Percentiles rank a stretch among this genome's conserved stretches.
These are phyloP conservation scores for Luvunga scandens DNA, from an alignment of 345 rosid genomes.

Conservation along the genomic window DNA sequence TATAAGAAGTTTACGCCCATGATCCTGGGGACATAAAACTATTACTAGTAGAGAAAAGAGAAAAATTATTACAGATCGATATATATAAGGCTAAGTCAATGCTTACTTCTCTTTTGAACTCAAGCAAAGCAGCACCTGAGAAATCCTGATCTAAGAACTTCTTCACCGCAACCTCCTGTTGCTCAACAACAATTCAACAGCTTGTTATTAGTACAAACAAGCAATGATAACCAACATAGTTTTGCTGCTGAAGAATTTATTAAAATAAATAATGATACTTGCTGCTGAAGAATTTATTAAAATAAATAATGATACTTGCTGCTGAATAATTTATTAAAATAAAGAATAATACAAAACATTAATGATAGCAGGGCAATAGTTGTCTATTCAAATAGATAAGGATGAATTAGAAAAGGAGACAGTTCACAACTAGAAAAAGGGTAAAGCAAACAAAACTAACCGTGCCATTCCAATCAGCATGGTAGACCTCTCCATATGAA, in stretches of 20 bases:
- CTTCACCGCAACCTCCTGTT: conserved; percentile 99
- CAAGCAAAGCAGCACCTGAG: conserved; percentile 95
- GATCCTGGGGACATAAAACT: conserved; percentile 6
- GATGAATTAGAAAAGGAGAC: conserved; percentile 1
- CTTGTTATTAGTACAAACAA: conserved; percentile 3
- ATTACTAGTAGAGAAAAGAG: not conserved
- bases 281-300: too few relatives aligned
- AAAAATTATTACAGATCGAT: not conserved
- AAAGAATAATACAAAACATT: not conserved
- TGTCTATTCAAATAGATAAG: not conserved
- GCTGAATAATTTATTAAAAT: too few relatives aligned
- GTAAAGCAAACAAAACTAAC: conserved; percentile 45
- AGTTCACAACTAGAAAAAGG: not conserved
- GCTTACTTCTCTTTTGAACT: conserved; percentile 98
- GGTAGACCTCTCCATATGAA: conserved; percentile 98
- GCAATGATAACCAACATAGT: not conserved
- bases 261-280: not conserved
- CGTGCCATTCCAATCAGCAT: conserved; percentile 98
- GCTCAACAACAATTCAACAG: conserved; percentile 31
- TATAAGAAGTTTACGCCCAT: not conserved
- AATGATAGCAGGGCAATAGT: not conserved
- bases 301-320: too few relatives aligned
- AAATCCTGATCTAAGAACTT: conserved; percentile 99
- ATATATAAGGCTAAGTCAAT: conserved; percentile 15
- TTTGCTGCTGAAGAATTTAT: not conserved